These are phyloP conservation scores for Apophysomyces variabilis DNA, from an alignment of 371 early-diverging fungal species.

Conservation along the genomic window DNA sequence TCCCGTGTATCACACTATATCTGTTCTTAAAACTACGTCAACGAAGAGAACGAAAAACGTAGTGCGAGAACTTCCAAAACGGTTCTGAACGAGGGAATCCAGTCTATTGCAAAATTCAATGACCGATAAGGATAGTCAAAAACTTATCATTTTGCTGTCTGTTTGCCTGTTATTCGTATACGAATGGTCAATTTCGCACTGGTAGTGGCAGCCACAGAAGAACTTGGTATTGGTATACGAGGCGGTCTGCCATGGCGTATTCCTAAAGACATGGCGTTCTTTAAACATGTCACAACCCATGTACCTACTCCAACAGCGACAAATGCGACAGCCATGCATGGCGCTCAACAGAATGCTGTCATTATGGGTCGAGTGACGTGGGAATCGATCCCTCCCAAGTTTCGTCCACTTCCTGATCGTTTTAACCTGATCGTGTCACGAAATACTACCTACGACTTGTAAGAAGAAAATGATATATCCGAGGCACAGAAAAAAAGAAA, in stretches of 20 bases:
- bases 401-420: slow-evolving; percentile 75
- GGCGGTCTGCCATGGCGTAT: slow-evolving; percentile 86
- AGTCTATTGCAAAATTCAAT: too few relatives aligned
- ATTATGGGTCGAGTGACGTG: slow-evolving; percentile 91
- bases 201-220: slow-evolving; percentile 77
- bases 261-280: slow-evolving; percentile 85
- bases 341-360: slow-evolving; percentile 65
- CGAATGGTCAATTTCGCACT: slow-evolving; percentile 53
- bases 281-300: slow-evolving; percentile 70
- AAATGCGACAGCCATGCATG: neutral
- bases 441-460: slow-evolving; percentile 55
- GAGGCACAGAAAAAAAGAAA: too few relatives aligned
- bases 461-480: slow-evolving; percentile 18
- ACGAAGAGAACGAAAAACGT: too few relatives aligned
- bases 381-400: slow-evolving; percentile 82
- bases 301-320: slow-evolving; percentile 24
- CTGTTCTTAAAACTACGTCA: too few relatives aligned
- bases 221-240: slow-evolving; percentile 79
- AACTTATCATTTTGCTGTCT: too few relatives aligned
- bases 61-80: too few relatives aligned
- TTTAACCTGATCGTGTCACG: slow-evolving; percentile 87
- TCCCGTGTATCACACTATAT: too few relatives aligned
- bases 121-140: too few relatives aligned
- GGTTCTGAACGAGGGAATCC: too few relatives aligned
- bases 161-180: too few relatives aligned